Evolutionary conservation across 768 basidiomycete genomes (phyloP), one percentile per base, ranked within the genome.

Genomic region (Sarcomyxa edulis): DNA sequence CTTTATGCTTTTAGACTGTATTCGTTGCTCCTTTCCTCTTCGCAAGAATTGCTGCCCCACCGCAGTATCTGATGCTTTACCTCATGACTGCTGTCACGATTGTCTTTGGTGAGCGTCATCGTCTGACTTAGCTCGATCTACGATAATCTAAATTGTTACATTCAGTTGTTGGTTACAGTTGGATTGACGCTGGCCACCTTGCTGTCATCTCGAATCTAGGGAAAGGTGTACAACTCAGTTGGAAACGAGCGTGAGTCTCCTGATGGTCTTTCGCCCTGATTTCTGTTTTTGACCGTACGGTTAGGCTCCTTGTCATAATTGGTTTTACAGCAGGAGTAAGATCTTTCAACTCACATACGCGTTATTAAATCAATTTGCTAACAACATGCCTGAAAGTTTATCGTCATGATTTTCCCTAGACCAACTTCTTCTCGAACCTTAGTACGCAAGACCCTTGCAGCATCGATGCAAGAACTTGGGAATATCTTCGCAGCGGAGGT

Each of bases 171-270:
- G 77, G 77, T 0, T 80, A 78, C 49, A 51, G 70, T 0, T 79
- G 74, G 74, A 62, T 78, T 27, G 77, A 80, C 43, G n/a, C n/a
- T n/a, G 68, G 64, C 3, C 70, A 79, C 48, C 46, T 71, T 2
- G 47, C 52, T 2, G n/a, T n/a, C n/a, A n/a, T n/a, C n/a, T n/a
- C n/a, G n/a, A n/a, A n/a, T n/a, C n/a, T n/a, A n/a, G n/a, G n/a
- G n/a, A n/a, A n/a, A n/a, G n/a, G n/a, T n/a, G n/a, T n/a, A n/a
- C n/a, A n/a, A n/a, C n/a, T n/a, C n/a, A n/a, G n/a, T n/a, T n/a
- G n/a, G n/a, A 28, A 31, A 23, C 9, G 38, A 32, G 38, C 38
- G 38, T 39, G 19, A 22, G 30, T 19, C 16, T 6, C 16, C 20
- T 22, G 8, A 26, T 8, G 10, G 20, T 9, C 5, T 26, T 14